phyloP scores from a whole-genome alignment of 192 early-diverging fungal genomes.

The Dissophora globulifera region DNA sequence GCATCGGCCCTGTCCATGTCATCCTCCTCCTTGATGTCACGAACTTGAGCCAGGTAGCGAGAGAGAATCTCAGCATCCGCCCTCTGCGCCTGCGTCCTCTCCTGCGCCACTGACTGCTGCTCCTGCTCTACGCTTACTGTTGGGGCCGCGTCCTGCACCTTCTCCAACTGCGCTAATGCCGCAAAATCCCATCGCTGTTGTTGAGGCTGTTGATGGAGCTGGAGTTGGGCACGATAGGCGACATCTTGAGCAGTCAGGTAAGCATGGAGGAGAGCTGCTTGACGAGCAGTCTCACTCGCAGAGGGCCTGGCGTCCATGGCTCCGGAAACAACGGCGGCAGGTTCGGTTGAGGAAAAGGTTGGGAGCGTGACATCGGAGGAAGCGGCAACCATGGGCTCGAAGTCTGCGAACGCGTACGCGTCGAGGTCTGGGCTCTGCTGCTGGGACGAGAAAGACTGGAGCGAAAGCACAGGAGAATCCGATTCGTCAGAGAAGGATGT shows the following conservation, averaged over 20 bases:
- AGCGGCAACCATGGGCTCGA: constrained; percentile 4
- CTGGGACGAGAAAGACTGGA: constrained; percentile 43
- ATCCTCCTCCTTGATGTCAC: constrained; percentile 34
- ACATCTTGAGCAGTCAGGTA: constrained; percentile 37
- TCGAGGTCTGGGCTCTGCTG: constrained; percentile 45
- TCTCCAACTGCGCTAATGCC: constrained; percentile 4
- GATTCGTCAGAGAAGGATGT: constrained; percentile 45
- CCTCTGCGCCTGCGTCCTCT: constrained; percentile 27
- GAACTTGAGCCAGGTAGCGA: constrained; percentile 41
- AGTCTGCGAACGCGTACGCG: constrained; percentile 32
- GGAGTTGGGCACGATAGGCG: constrained; percentile 6
- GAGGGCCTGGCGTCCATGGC: neutral
- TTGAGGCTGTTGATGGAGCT: constrained; percentile 31
- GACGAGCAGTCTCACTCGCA: constrained; percentile 33
- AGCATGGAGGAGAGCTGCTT: constrained; percentile 46
- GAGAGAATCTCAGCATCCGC: constrained; percentile 40
- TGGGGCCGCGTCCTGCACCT: constrained; percentile 15
- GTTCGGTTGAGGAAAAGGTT: too few species aligned
- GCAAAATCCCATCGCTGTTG: constrained; percentile 23
- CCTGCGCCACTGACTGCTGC: neutral
- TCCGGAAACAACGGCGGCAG: too few species aligned
- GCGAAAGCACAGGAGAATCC: constrained; percentile 42
- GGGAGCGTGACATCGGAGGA: neutral
- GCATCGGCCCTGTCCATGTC: too few species aligned
- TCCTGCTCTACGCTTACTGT: constrained; percentile 14